Percentiles rank a stretch among this genome's conserved stretches.
Conservation (phyloP, 495 filamentous ascomycete species). For the Penicillium desertorum region DNA sequence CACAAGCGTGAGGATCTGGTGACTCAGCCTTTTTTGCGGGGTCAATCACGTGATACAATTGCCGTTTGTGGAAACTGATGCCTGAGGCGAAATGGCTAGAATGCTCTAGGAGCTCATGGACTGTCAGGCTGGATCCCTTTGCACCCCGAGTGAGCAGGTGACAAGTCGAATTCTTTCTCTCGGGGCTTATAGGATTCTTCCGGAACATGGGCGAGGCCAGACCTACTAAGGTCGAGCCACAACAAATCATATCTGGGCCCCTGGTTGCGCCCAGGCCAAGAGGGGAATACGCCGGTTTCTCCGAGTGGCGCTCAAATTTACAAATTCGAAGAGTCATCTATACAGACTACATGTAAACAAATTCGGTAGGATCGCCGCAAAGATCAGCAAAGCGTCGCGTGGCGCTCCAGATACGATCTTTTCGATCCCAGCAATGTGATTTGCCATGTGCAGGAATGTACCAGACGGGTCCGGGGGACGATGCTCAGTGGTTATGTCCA, state of each 20-base stretch:
- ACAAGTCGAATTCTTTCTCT: not conserved
- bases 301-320: constrained; percentile 14
- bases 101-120: not conserved
- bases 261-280: constrained; percentile 1
- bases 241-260: not conserved
- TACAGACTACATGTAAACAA: not conserved
- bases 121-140: not conserved
- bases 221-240: not conserved
- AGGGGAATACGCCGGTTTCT: constrained; percentile 5
- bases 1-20: constrained; percentile 1
- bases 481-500: not conserved
- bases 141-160: constrained; percentile 1
- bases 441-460: constrained; percentile 19
- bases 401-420: constrained; percentile 22
- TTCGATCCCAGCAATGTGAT: constrained; percentile 17
- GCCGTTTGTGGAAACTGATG: not conserved
- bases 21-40: constrained; percentile 17
- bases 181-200: constrained; percentile 1
- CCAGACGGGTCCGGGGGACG: constrained; percentile 3
- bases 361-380: not conserved
- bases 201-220: constrained; percentile 6
- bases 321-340: not conserved
- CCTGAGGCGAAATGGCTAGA: not conserved
- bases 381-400: constrained; percentile 22
- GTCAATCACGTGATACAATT: not conserved